Conservation (phyloP, 768 basidiomycete species). For the Mrakia frigida region DNA sequence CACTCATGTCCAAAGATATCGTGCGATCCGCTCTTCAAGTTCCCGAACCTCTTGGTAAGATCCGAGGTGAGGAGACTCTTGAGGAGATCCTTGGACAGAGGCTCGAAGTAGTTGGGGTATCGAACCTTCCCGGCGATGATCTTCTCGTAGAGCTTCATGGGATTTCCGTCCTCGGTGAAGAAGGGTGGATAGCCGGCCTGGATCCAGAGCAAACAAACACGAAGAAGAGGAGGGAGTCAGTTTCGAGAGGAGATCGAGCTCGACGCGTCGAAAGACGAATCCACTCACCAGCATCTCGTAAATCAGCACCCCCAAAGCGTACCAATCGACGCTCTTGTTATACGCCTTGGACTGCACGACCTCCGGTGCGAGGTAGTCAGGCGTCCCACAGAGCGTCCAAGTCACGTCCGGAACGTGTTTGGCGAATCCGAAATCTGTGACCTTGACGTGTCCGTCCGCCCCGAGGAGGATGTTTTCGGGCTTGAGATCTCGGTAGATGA, state of each 20-base stretch:
- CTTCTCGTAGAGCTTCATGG: conserved; percentile 48
- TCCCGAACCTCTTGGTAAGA: conserved; percentile 46
- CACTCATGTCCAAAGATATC: conserved; percentile 51
- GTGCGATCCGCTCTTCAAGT: conserved; percentile 44
- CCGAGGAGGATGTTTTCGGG: conserved; percentile 76
- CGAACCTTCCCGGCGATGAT: conserved; percentile 47
- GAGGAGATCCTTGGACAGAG: conserved; percentile 44
- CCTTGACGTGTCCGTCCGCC: conserved; percentile 92
- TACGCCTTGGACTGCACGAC: conserved; percentile 47
- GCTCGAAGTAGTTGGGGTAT: conserved; percentile 47
- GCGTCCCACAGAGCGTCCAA: conserved; percentile 47
- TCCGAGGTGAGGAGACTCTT: conserved; percentile 46
- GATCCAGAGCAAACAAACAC: neutral
- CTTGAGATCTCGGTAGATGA: conserved; percentile 47
- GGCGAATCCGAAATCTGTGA: conserved; percentile 88
- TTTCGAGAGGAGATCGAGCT: neutral
- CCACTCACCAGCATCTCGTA: conserved; percentile 46
- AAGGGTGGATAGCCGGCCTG: conserved; percentile 47
- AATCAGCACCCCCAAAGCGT: conserved; percentile 46
- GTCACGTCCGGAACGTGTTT: conserved; percentile 43
- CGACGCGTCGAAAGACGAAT: neutral
- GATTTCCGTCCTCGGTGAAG: conserved; percentile 47
- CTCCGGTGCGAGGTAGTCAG: conserved; percentile 47
- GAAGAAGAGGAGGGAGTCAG: neutral
- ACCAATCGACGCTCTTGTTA: conserved; percentile 48